Evolutionary conservation across 208 protist species (phyloP), one percentile per base, ranked within the genome.

Genomic region (Borovskyia barvae): DNA sequence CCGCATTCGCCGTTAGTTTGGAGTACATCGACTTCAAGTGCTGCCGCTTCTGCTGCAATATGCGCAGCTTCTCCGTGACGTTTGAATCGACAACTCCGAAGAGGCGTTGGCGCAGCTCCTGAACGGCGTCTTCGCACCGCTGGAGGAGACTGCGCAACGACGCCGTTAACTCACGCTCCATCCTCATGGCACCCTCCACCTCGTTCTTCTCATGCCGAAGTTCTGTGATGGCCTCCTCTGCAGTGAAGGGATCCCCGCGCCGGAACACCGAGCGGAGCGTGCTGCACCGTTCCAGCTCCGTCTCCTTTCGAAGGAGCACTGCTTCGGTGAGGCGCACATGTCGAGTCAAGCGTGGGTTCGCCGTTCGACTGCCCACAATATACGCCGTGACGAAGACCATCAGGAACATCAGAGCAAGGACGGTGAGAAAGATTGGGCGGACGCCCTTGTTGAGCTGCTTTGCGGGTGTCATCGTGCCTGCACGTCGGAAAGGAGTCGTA

Each of bases 381-480:
- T 63, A 70, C 9, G 54, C 54, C 14, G 37, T 62, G 7, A 66
- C 14, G 19, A 74, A 54, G 32, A 67, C 26, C 8, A 56, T 33
- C 0, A 45, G 14, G 8, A 74, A 25, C 12, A 67, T 30, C 5
- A 8, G 50, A 55, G 32, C n/a, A 43, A 20, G 55, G 5, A 22
- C 7, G 19, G 3, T 15, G 19, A 48, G 3, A 39, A 11, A n/a
- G 28, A 8, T 2, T 11, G 48, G 32, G 20, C 15, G 19, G 9
- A 12, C 4, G 30, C 9, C n/a, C 24, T n/a, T n/a, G n/a, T n/a
- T n/a, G n/a, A n/a, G n/a, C n/a, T n/a, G n/a, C n/a, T n/a, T n/a
- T n/a, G n/a, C n/a, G n/a, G n/a, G n/a, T n/a, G n/a, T n/a, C n/a
- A n/a, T n/a, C n/a, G n/a, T n/a, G n/a, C n/a, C n/a, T n/a, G n/a